Evolutionary conservation across 2,329 filamentous ascomycete species (phyloP).

Genomic region (Talaromyces albobiverticillius): DNA sequence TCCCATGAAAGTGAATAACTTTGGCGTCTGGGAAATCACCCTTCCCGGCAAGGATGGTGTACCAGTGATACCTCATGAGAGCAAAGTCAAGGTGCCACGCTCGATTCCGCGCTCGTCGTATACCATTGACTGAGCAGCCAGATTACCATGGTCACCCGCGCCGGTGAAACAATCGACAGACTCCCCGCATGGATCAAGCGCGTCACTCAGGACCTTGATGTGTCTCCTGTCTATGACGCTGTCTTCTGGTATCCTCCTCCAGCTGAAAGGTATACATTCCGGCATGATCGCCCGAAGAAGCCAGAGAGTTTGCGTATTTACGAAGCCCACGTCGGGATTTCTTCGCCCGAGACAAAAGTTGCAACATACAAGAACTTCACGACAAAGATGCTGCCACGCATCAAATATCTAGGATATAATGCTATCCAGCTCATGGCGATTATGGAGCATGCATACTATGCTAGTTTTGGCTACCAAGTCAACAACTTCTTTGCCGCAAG

Average conservation of each 20-base stretch:
- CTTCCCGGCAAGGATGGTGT: slow-evolving; percentile 71
- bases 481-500: slow-evolving; percentile 99
- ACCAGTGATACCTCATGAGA: slow-evolving; percentile 83
- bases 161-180: slow-evolving; percentile 77
- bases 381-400: slow-evolving; percentile 82
- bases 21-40: slow-evolving; percentile 81
- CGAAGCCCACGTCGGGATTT: slow-evolving; percentile 98
- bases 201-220: slow-evolving; percentile 84
- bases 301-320: slow-evolving; percentile 87
- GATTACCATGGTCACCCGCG: slow-evolving; percentile 80
- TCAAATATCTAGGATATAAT: slow-evolving; percentile 89
- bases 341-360: slow-evolving; percentile 81
- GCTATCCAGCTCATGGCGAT: slow-evolving; percentile 98
- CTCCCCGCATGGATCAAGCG: slow-evolving; percentile 96
- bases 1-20: slow-evolving; percentile 81
- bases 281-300: slow-evolving; percentile 77
- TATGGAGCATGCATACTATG: slow-evolving; percentile 99
- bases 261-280: slow-evolving; percentile 75
- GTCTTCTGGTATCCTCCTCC: slow-evolving; percentile 93
- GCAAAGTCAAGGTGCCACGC: slow-evolving; percentile 79
- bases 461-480: slow-evolving; percentile 97
- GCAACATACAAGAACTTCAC: slow-evolving; percentile 98
- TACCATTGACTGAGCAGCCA: slow-evolving; percentile 34
- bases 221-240: slow-evolving; percentile 91
- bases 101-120: slow-evolving; percentile 5